Percentiles rank a stretch among this genome's conserved stretches.
phyloP scores from a whole-genome alignment of 2,329 filamentous ascomycete species.

The Ascochyta pisi region DNA sequence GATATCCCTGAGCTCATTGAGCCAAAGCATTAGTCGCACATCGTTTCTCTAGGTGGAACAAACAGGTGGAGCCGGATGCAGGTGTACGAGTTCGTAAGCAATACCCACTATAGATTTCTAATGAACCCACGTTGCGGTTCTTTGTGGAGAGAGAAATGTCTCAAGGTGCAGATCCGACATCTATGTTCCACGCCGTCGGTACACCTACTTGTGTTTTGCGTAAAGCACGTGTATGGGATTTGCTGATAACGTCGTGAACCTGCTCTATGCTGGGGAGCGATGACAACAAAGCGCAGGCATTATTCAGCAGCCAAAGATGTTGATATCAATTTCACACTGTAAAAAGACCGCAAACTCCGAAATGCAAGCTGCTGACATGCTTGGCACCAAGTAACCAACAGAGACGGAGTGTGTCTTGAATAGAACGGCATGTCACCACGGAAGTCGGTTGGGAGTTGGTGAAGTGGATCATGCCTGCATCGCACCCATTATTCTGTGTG shows the following conservation, averaged over 20 bases:
- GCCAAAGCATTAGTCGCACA: conserved; percentile 33
- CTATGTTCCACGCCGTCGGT: not conserved
- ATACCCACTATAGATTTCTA: conserved; percentile 20
- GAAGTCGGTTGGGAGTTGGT: no score
- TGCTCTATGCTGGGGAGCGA: not conserved
- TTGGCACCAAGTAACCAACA: not conserved
- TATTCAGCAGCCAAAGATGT: not conserved
- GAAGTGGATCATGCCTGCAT: no score
- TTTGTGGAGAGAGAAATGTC: not conserved
- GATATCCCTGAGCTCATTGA: conserved; percentile 75
- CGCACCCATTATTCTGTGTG: no score
- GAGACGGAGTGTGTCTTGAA: not conserved
- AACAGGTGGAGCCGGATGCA: not conserved
- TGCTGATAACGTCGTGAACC: not conserved
- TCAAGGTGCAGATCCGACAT: not conserved
- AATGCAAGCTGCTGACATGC: conserved; percentile 11
- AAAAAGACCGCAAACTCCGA: conserved; percentile 9
- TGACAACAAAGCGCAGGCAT: not conserved
- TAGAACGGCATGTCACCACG: no score
- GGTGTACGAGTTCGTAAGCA: conserved; percentile 12
- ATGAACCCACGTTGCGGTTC: conserved; percentile 1
- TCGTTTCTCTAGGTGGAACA: not conserved
- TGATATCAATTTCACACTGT: not conserved
- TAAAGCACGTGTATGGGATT: not conserved
- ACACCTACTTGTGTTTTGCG: not conserved